Evolutionary conservation across 2,329 filamentous ascomycete genomes (phyloP), one percentile per base, ranked within the genome.

Genomic region (Cladosporium sp.): DNA sequence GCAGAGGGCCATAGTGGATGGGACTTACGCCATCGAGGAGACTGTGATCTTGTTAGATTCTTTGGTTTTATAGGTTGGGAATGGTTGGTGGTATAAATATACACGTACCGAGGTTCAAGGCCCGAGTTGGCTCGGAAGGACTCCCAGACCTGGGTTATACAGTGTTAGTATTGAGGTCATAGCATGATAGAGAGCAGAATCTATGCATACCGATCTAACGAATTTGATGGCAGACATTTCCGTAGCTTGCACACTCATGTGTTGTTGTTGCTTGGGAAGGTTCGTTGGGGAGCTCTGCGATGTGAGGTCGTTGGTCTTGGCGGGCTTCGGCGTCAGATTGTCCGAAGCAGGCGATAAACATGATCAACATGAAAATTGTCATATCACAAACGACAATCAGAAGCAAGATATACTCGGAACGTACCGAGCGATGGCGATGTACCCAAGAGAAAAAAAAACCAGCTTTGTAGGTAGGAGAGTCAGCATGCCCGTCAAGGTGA

Each of bases 61-160:
- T 36, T 36, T 1, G 2, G 5, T 36, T 6, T 3, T 5, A 46
- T 23, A 3, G 21, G 21, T 46, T 11, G 10, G 39, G 10, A 11
- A 46, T 1, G n/a, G 39, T 21, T 2, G n/a, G 13, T 46, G 39
- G 39, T 46, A 46, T 46, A 21, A n/a, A 67, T 60, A n/a, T 26
- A 21, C 23, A 39, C 61, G 26, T 82, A 96, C 93, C 91, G 91
- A 76, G 92, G 92, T 78, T 97, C 94, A 23, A 98, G 81, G 7
- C 93, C 93, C 5, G 93, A 97, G 69, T 92, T 91, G 70, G 86
- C 86, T 81, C 91, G 87, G 78, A 97, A 97, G 1, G 91, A 93
- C 76, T 91, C 90, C 82, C 92, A 86, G 56, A 96, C 92, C 92
- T 95, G 39, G 21, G 66, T 46, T 58, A 62, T 62, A 23, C 26